Conservation (phyloP, 1,139 yeast genomes). For the Taphrina flavorubra region DNA sequence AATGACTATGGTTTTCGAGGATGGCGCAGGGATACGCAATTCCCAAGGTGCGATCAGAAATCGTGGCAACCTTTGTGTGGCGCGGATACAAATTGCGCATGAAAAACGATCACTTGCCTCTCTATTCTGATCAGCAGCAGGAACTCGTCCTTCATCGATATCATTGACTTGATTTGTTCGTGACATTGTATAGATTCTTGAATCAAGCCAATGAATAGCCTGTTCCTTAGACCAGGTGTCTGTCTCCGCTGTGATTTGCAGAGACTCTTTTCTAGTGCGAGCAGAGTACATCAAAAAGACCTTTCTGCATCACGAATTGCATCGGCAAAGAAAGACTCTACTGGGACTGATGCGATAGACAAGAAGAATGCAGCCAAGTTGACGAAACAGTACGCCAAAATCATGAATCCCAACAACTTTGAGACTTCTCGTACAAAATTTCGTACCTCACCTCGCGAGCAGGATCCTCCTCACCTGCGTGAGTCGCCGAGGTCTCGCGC, state of each 20-base stretch:
- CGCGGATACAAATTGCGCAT: constrained; percentile 8
- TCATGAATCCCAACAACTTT: background rate
- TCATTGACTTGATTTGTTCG: too few relatives aligned
- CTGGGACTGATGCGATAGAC: background rate
- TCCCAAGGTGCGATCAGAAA: background rate
- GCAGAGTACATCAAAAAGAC: background rate
- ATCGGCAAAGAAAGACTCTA: background rate
- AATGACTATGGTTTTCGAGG: background rate
- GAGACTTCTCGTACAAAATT: background rate
- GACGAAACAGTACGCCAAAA: background rate
- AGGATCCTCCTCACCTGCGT: background rate
- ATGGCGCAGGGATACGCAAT: background rate
- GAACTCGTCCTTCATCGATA: too few relatives aligned
- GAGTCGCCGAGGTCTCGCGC: constrained; percentile 7
- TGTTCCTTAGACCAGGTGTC: background rate
- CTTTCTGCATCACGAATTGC: background rate
- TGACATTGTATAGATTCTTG: too few relatives aligned
- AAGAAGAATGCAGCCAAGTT: background rate
- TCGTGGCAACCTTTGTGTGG: constrained; percentile 5
- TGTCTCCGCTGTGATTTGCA: background rate
- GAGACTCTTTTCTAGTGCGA: background rate
- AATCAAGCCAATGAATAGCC: background rate
- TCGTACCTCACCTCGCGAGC: background rate
- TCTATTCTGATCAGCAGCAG: too few relatives aligned
- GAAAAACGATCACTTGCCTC: background rate